Evolutionary conservation across 495 filamentous ascomycete species (phyloP).

Genomic region (Aspergillus bertholletiae): DNA sequence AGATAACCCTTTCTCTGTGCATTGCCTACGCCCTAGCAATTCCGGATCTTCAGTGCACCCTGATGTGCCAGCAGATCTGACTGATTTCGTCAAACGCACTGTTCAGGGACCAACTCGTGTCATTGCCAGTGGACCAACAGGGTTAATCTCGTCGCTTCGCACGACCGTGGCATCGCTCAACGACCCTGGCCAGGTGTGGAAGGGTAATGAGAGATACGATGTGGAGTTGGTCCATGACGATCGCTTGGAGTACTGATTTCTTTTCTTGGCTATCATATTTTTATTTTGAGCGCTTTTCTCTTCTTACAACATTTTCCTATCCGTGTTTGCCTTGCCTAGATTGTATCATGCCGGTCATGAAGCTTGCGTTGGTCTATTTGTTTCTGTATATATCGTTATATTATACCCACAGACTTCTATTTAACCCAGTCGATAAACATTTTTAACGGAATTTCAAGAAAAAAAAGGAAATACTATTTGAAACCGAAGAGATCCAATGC

Average conservation of each 20-base stretch:
- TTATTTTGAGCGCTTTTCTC: too few relatives aligned
- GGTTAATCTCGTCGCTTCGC: slow-evolving; percentile 55
- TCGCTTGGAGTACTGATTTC: too few relatives aligned
- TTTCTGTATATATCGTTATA: not conserved
- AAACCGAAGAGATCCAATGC: too few relatives aligned
- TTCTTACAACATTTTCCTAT: too few relatives aligned
- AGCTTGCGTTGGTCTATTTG: not conserved
- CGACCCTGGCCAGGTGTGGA: slow-evolving; percentile 47
- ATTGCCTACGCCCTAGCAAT: not conserved
- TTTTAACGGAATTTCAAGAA: too few relatives aligned
- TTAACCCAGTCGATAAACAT: too few relatives aligned
- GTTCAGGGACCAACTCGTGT: slow-evolving; percentile 47
- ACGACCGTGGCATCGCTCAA: slow-evolving; percentile 51
- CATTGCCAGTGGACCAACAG: slow-evolving; percentile 59
- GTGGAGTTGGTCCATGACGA: slow-evolving; percentile 56
- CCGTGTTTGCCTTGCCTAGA: too few relatives aligned
- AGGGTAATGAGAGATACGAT: slow-evolving; percentile 52
- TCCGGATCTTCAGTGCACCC: slow-evolving; percentile 19
- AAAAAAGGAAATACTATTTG: too few relatives aligned
- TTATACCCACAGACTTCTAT: too few relatives aligned
- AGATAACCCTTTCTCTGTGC: slow-evolving; percentile 4
- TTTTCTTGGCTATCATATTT: too few relatives aligned
- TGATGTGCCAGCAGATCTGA: slow-evolving; percentile 18
- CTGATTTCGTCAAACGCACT: slow-evolving; percentile 25
- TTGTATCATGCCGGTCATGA: not conserved